These are phyloP conservation scores for Bertia moriformis DNA, from an alignment of 2,329 filamentous ascomycete species.

Conservation along the genomic window DNA sequence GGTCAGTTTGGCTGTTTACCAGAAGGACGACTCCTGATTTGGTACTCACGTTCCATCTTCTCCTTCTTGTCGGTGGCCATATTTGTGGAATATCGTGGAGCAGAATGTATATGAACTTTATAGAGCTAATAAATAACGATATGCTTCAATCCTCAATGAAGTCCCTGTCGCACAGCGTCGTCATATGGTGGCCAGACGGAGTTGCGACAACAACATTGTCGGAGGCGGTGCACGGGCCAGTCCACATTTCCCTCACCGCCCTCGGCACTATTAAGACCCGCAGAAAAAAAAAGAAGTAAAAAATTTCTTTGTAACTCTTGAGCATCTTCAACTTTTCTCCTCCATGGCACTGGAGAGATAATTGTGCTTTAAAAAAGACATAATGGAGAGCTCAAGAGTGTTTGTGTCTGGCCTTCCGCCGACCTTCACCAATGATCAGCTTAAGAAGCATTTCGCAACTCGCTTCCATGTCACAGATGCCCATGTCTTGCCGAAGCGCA, in stretches of 20 bases:
- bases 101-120: not conserved
- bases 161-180: constrained; percentile 3
- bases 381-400: constrained; percentile 48
- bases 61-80: constrained; percentile 42
- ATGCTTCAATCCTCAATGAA: no score
- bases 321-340: constrained; percentile 6
- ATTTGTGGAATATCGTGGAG: not conserved
- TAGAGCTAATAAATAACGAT: no score
- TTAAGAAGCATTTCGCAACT: constrained; percentile 74
- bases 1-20: constrained; percentile 6
- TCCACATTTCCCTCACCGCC: constrained; percentile 14
- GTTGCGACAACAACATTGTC: constrained; percentile 2
- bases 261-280: constrained; percentile 11
- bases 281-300: constrained; percentile 11
- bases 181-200: constrained; percentile 2
- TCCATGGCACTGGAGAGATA: constrained; percentile 3
- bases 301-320: constrained; percentile 7
- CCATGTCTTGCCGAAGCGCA: constrained; percentile 75
- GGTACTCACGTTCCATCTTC: constrained; percentile 57
- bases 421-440: constrained; percentile 68
- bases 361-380: not conserved
- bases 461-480: constrained; percentile 73
- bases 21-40: constrained; percentile 2
- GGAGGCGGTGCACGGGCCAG: constrained; percentile 10
- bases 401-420: constrained; percentile 78